Base-by-base conservation (phyloP, 345 rosid genomes). In the Psidium friedrichsthalianum region DNA sequence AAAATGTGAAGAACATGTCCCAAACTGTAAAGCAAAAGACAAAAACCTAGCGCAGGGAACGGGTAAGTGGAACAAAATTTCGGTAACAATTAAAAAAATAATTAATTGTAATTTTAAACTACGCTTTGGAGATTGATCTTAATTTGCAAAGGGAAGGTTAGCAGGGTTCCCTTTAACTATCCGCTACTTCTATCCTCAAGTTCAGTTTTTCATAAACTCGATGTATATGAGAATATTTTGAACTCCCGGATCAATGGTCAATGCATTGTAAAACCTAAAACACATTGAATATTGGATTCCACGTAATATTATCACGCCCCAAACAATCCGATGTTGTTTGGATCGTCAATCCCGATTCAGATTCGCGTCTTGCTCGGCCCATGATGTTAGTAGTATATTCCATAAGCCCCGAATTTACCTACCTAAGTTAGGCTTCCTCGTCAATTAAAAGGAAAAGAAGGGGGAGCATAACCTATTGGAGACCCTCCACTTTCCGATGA, bases 181-280 rank as follows among this genome's bases (percentile, higher is more conserved):
- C 1, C 8, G 0, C 76, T 10, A 3, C 12, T 64, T 32, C 3
- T 16, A 32, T 16, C 20, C 16, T 69, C 0, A 0, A 16, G 3
- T 18, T 69, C 4, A 32, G 8, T 3, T 3, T 64, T 32, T 29
- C 3, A 0, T 8, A 16, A 0, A 64, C 0, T 11, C 22, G 16
- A 64, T 0, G 0, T 3, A 61, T 15, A 29, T 3, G 7, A 16
- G 32, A 29, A 29, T 0, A 29, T 29, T 61, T 29, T 29, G 3
- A 22, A 64, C 24, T 29, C 44, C 32, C 0, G 0, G 12, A 2
- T 16, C 0, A 0, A 1, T 1, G 2, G 3, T 29, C 11, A 6
- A 29, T 29, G 20, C 7, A 5, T 5, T 27, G 40, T 27, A 59
- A 59, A 59, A 13, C 74, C 5, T 27, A 27, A 59, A 1, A 27